Evolutionary conservation across 768 basidiomycete genomes (phyloP).

Genomic region (Termitomyces sp.): DNA sequence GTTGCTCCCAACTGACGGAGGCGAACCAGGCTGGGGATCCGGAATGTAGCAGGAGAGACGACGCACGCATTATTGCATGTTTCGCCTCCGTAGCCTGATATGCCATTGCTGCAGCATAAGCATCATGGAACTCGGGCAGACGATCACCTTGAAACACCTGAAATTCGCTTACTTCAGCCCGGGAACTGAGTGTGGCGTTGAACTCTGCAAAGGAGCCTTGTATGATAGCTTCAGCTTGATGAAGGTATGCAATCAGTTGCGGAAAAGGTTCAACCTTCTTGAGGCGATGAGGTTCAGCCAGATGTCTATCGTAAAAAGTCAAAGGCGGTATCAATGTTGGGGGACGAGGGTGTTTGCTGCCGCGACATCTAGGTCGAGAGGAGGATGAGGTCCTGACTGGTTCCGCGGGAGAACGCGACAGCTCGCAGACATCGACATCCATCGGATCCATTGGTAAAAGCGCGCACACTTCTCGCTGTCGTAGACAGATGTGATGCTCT

Average conservation of each 20-base stretch:
- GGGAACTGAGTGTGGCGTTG: background rate
- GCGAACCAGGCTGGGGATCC: background rate
- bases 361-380: background rate
- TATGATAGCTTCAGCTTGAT: background rate
- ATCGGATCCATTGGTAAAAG: background rate
- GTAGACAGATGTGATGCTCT: background rate
- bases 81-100: background rate
- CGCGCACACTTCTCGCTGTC: too few species aligned
- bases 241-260: background rate
- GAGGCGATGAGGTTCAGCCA: background rate
- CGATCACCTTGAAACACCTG: too few species aligned
- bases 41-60: background rate
- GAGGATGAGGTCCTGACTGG: background rate
- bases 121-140: background rate
- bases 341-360: background rate
- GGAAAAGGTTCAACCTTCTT: background rate
- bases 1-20: background rate
- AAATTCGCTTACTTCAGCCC: background rate
- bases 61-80: background rate
- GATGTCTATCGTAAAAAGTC: constrained; percentile 9
- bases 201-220: background rate
- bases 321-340: background rate
- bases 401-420: background rate
- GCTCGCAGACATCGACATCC: background rate
- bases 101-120: background rate